Evolutionary conservation across 805 yeast genomes (phyloP).

Genomic region (Yamadazyma insecticola): DNA sequence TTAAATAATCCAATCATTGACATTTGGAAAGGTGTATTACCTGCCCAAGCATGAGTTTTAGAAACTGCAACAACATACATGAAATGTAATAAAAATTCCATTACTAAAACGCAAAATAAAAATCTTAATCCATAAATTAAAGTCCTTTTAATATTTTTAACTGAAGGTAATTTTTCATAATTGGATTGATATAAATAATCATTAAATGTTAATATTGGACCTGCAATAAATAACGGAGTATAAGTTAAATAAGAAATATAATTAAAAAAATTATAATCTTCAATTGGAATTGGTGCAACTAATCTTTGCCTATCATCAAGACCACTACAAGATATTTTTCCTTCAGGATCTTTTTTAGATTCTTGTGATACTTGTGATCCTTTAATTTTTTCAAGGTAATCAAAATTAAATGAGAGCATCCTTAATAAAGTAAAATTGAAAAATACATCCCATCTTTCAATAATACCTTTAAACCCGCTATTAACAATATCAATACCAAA

Average conservation of each 20-base stretch:
- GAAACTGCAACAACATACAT: slow-evolving; percentile 93
- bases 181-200: slow-evolving; percentile 77
- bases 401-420: slow-evolving; percentile 78
- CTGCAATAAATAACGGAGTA: slow-evolving; percentile 90
- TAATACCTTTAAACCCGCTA: slow-evolving; percentile 62
- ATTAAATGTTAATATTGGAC: slow-evolving; percentile 90
- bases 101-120: slow-evolving; percentile 66
- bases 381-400: slow-evolving; percentile 49
- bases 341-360: slow-evolving; percentile 8
- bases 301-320: slow-evolving; percentile 62
- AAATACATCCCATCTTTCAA: slow-evolving; percentile 92
- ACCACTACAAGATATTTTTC: slow-evolving; percentile 6
- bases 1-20: slow-evolving; percentile 93
- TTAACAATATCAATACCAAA: slow-evolving; percentile 59
- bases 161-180: slow-evolving; percentile 52
- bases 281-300: slow-evolving; percentile 54
- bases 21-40: slow-evolving; percentile 85
- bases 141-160: slow-evolving; percentile 46
- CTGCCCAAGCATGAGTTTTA: slow-evolving; percentile 83
- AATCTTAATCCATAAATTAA: slow-evolving; percentile 64
- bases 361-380: slow-evolving; percentile 6
- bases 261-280: slow-evolving; percentile 59
- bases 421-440: slow-evolving; percentile 86
- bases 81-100: slow-evolving; percentile 86
- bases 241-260: slow-evolving; percentile 76